Evolutionary conservation across 495 filamentous ascomycete species (phyloP).

Genomic region (Trichodelitschia bisporula): DNA sequence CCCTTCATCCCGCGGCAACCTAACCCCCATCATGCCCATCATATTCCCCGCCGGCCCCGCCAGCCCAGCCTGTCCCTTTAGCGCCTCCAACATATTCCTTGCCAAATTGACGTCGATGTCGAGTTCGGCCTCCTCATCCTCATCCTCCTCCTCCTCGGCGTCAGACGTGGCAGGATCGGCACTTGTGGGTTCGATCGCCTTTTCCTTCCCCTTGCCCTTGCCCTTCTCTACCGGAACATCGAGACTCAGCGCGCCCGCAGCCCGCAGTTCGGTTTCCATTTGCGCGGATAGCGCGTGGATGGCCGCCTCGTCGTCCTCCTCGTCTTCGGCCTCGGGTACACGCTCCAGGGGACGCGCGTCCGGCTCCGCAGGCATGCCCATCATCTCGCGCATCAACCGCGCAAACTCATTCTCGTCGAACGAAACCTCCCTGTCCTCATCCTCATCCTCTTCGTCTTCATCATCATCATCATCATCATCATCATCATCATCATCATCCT

Average conservation of each 20-base stretch:
- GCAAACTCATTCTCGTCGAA: slow-evolving; percentile 70
- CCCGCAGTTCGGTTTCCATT: slow-evolving; percentile 64
- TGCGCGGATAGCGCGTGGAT: slow-evolving; percentile 45
- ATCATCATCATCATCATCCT: slow-evolving; percentile 42
- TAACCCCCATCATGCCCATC: slow-evolving; percentile 60
- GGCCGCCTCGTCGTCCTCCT: slow-evolving; percentile 38
- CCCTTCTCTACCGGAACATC: slow-evolving; percentile 21
- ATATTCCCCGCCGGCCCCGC: slow-evolving; percentile 71
- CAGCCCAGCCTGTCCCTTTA: slow-evolving; percentile 68
- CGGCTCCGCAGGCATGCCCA: slow-evolving; percentile 40
- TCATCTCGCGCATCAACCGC: slow-evolving; percentile 63
- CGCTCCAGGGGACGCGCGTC: slow-evolving; percentile 14
- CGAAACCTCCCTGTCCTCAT: slow-evolving; percentile 48
- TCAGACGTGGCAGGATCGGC: no score
- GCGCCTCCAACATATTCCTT: slow-evolving; percentile 75
- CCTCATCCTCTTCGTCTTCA: slow-evolving; percentile 13
- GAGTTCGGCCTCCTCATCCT: slow-evolving; percentile 25
- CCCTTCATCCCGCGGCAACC: slow-evolving; percentile 54
- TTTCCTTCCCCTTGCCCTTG: slow-evolving; percentile 8
- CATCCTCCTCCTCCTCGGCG: slow-evolving; percentile 12
- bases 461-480: slow-evolving; percentile 29
- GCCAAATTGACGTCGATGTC: slow-evolving; percentile 70
- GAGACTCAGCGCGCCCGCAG: slow-evolving; percentile 47
- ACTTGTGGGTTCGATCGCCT: no score
- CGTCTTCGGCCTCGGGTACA: slow-evolving; percentile 5